A percentile compares a stretch with the other conserved stretches of the same genome.
phyloP scores from a whole-genome alignment of 2,329 filamentous ascomycete species.

The Aotearoamyces nothofagi region DNA sequence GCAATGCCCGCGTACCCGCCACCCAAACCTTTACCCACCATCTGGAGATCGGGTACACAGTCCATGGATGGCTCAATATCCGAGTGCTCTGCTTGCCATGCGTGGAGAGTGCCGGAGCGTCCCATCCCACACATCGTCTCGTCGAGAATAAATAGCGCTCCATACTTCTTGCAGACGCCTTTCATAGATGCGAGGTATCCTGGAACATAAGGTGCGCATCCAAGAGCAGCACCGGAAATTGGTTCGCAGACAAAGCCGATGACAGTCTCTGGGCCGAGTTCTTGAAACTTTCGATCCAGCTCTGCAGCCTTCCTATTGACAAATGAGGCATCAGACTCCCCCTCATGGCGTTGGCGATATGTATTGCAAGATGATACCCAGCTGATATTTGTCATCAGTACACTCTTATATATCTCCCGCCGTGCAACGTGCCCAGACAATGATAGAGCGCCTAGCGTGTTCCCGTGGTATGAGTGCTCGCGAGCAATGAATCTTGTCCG shows the following conservation, averaged over 20 bases:
- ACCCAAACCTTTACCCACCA: slow-evolving; percentile 50
- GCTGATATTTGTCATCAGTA: slow-evolving; percentile 36
- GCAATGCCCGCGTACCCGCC: slow-evolving; percentile 49
- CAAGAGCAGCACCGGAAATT: slow-evolving; percentile 53
- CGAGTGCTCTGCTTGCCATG: slow-evolving; percentile 35
- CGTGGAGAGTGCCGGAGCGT: slow-evolving; percentile 35
- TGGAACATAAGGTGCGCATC: slow-evolving; percentile 47
- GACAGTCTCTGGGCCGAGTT: slow-evolving; percentile 45
- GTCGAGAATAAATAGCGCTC: slow-evolving; percentile 62
- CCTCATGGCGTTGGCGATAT: slow-evolving; percentile 37
- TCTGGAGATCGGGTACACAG: slow-evolving; percentile 44
- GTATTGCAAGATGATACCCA: slow-evolving; percentile 48
- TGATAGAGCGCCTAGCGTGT: slow-evolving; percentile 46
- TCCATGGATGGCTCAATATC: slow-evolving; percentile 1
- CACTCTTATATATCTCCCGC: slow-evolving; percentile 38
- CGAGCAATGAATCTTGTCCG: slow-evolving; percentile 49
- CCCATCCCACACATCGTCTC: slow-evolving; percentile 52
- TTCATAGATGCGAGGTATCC: slow-evolving; percentile 59
- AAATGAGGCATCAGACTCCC: slow-evolving; percentile 37
- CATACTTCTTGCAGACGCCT: slow-evolving; percentile 53
- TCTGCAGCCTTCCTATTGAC: slow-evolving; percentile 42
- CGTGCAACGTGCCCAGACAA: slow-evolving; percentile 44
- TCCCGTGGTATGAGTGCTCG: slow-evolving; percentile 54
- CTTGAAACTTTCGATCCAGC: slow-evolving; percentile 44
- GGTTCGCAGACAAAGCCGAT: slow-evolving; percentile 54